Percentiles rank a stretch among this genome's conserved stretches.
Evolutionary conservation across 108 stramenopile species (phyloP).

Genomic region (Mediolabrus comicus): DNA sequence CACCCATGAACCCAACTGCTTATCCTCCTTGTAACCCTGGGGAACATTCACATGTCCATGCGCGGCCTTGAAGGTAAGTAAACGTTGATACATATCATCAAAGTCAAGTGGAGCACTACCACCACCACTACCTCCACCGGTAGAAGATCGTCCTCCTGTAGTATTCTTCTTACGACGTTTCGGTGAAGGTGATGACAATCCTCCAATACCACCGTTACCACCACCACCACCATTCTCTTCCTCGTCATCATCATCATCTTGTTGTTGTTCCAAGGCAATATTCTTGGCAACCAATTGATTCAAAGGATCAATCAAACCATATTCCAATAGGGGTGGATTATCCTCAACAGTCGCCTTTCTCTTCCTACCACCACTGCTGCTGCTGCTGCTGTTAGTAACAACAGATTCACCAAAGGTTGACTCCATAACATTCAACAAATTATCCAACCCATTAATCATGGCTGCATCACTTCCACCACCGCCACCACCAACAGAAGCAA

Average conservation of each 20-base stretch:
- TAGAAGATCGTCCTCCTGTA: neutral
- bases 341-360: neutral
- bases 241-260: neutral
- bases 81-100: slow-evolving; percentile 10
- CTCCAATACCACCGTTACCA: neutral
- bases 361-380: neutral
- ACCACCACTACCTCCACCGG: neutral
- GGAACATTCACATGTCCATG: slow-evolving; percentile 49
- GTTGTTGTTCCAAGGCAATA: too few species aligned
- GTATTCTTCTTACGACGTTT: neutral
- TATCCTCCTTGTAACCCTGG: slow-evolving; percentile 35
- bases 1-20: slow-evolving; percentile 44
- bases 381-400: neutral
- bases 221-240: neutral
- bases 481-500: neutral
- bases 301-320: slow-evolving; percentile 2
- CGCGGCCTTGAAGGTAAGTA: slow-evolving; percentile 6
- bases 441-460: neutral
- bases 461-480: neutral
- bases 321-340: slow-evolving; percentile 5
- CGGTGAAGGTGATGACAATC: neutral
- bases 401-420: neutral
- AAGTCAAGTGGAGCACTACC: slow-evolving; percentile 11
- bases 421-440: neutral
- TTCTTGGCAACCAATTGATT: neutral